Percentiles rank a stretch among this genome's conserved stretches.
Conservation (phyloP, 768 basidiomycete genomes). For the Macrocybe gigantea region DNA sequence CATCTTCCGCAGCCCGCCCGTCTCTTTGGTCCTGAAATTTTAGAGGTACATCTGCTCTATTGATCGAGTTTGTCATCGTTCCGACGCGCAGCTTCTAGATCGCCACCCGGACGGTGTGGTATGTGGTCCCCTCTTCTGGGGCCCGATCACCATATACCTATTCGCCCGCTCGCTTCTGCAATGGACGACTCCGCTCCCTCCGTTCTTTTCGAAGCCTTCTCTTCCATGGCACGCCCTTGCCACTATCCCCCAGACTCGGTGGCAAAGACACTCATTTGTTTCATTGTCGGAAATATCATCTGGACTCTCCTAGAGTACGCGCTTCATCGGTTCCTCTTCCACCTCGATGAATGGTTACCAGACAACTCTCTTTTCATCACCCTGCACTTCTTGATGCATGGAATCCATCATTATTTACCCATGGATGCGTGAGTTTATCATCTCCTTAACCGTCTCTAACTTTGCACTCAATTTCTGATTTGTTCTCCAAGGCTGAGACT, state of each 20-base stretch:
- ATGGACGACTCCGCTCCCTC: constrained; percentile 68
- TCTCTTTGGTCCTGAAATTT: constrained; percentile 74
- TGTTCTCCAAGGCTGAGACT: constrained; percentile 61
- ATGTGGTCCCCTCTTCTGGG: constrained; percentile 90
- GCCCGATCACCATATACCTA: constrained; percentile 78
- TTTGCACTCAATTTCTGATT: not conserved
- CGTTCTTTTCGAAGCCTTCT: not conserved
- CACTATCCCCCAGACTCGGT: constrained; percentile 46
- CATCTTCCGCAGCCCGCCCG: constrained; percentile 80
- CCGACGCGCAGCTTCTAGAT: constrained; percentile 32
- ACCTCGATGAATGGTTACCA: constrained; percentile 83
- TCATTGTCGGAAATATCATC: constrained; percentile 78
- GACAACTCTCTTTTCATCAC: constrained; percentile 76
- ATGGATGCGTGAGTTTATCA: constrained; percentile 72
- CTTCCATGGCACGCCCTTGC: constrained; percentile 14
- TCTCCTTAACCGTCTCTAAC: not conserved
- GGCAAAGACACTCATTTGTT: constrained; percentile 56
- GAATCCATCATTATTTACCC: constrained; percentile 95
- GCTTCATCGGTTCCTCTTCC: constrained; percentile 96
- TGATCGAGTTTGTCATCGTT: not conserved
- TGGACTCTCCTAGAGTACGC: constrained; percentile 95
- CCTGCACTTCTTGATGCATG: constrained; percentile 90
- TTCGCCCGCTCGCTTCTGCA: constrained; percentile 78
- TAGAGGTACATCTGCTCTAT: constrained; percentile 54
- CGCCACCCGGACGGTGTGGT: constrained; percentile 88